A percentile compares a stretch with the other conserved stretches of the same genome.
phyloP scores from a whole-genome alignment of 495 filamentous ascomycete genomes.

The Lindgomyces ingoldianus region DNA sequence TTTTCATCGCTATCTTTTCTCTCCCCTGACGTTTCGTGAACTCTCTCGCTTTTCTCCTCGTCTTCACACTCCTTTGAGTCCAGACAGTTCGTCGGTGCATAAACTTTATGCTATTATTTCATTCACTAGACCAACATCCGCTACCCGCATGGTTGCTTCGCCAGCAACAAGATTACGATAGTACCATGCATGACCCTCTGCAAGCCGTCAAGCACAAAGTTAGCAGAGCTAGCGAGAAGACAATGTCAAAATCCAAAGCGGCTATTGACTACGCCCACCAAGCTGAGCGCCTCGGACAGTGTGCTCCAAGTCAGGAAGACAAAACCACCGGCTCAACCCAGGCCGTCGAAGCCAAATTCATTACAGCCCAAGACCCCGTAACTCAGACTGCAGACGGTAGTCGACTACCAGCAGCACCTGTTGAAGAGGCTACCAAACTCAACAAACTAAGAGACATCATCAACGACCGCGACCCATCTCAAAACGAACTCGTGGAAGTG shows the following conservation, averaged over 20 bases:
- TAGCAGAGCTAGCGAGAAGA: constrained; percentile 19
- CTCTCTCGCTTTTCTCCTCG: too few relatives aligned
- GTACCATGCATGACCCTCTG: constrained; percentile 24
- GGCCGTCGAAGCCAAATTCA: constrained; percentile 65
- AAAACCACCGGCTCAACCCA: constrained; percentile 46
- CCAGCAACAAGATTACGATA: too few relatives aligned
- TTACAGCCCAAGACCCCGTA: constrained; percentile 71
- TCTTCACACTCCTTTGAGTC: not conserved
- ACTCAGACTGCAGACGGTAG: constrained; percentile 65
- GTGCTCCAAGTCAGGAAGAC: constrained; percentile 38
- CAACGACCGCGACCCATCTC: constrained; percentile 37
- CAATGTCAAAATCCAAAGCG: constrained; percentile 35
- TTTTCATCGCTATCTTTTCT: not conserved
- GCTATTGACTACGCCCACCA: constrained; percentile 54
- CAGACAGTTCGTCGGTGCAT: too few relatives aligned
- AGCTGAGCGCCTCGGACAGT: constrained; percentile 57
- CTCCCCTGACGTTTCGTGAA: not conserved
- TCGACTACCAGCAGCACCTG: constrained; percentile 64
- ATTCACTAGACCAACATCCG: not conserved
- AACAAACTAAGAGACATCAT: constrained; percentile 62
- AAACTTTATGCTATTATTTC: too few relatives aligned
- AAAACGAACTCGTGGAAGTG: constrained; percentile 17
- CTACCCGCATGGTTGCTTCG: too few relatives aligned
- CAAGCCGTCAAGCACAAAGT: constrained; percentile 14
- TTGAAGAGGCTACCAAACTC: constrained; percentile 65